A percentile compares a stretch with the other conserved stretches of the same genome.
These are phyloP conservation scores for Symbiodinium natans DNA, from an alignment of 73 alveolate species.

Conservation along the genomic window DNA sequence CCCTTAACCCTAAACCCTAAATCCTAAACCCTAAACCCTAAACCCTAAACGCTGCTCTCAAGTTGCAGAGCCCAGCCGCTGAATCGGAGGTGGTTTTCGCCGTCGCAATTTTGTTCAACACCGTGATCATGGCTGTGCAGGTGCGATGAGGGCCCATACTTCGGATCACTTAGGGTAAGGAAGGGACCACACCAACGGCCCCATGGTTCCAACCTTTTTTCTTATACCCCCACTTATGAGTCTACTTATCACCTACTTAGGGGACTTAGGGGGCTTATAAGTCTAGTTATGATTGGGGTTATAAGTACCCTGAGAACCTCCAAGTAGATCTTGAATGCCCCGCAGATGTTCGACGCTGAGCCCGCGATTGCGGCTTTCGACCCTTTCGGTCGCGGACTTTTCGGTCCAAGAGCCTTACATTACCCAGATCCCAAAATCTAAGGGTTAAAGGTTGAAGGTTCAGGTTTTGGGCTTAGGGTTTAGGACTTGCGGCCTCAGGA, in stretches of 20 bases:
- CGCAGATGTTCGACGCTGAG: neutral
- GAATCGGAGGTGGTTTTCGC: constrained; percentile 40
- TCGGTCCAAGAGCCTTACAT: neutral
- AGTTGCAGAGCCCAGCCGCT: neutral
- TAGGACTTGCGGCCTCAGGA: too few relatives aligned
- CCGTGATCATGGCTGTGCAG: constrained; percentile 81
- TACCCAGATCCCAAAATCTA: neutral
- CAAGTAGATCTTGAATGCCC: neutral
- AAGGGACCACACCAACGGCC: neutral
- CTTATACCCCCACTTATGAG: neutral
- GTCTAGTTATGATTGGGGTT: too few relatives aligned
- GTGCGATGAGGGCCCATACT: neutral
- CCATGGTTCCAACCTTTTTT: neutral
- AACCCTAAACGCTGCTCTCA: neutral
- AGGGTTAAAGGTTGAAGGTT: too few relatives aligned
- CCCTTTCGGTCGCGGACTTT: too few relatives aligned
- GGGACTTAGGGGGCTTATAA: too few relatives aligned
- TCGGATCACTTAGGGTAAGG: neutral
- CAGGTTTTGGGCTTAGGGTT: too few relatives aligned
- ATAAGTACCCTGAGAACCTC: too few relatives aligned
- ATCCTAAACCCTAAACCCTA: neutral
- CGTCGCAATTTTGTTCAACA: constrained; percentile 49
- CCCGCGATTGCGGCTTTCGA: too few relatives aligned
- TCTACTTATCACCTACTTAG: too few relatives aligned
- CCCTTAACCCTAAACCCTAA: neutral